A percentile compares a stretch with the other conserved stretches of the same genome.
Conservation (phyloP, 2,329 filamentous ascomycete species). For the Sarocladium strictum region DNA sequence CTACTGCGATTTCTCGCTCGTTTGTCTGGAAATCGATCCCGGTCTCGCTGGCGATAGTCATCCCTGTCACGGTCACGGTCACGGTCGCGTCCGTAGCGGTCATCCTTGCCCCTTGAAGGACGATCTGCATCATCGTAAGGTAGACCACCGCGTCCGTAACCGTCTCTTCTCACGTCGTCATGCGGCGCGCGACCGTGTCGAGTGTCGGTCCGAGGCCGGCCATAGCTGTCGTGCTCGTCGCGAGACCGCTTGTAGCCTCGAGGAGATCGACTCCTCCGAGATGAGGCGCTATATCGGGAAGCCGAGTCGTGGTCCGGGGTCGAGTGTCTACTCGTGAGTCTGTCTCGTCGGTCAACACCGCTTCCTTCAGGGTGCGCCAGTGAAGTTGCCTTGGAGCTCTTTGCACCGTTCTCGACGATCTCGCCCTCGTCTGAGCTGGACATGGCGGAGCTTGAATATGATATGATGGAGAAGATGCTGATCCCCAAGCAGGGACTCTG, state of each 20-base stretch:
- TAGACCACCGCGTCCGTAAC: constrained; percentile 39
- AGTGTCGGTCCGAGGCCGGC: constrained; percentile 45
- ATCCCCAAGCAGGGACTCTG: constrained; percentile 17
- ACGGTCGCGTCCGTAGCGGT: constrained; percentile 40
- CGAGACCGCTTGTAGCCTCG: constrained; percentile 61
- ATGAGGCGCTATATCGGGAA: constrained; percentile 34
- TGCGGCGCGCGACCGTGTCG: constrained; percentile 57
- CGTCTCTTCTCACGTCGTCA: constrained; percentile 48
- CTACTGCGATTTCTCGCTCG: constrained; percentile 49
- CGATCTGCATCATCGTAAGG: constrained; percentile 54
- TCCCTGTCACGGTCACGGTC: constrained; percentile 24
- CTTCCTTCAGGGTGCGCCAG: constrained; percentile 67
- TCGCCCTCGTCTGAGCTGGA: constrained; percentile 80
- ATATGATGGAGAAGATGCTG: background rate
- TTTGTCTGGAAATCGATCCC: constrained; percentile 46
- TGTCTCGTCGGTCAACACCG: constrained; percentile 90
- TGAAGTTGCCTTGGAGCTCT: constrained; percentile 78
- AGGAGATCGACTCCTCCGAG: constrained; percentile 52
- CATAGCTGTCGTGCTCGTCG: constrained; percentile 54
- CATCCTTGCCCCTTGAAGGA: constrained; percentile 32
- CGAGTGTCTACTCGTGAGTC: constrained; percentile 60
- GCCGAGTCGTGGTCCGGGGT: constrained; percentile 48
- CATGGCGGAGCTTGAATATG: constrained; percentile 22
- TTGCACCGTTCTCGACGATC: constrained; percentile 67
- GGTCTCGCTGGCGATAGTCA: constrained; percentile 17